Base-by-base conservation (phyloP, 768 basidiomycete species). In the Lentinula lateritia region DNA sequence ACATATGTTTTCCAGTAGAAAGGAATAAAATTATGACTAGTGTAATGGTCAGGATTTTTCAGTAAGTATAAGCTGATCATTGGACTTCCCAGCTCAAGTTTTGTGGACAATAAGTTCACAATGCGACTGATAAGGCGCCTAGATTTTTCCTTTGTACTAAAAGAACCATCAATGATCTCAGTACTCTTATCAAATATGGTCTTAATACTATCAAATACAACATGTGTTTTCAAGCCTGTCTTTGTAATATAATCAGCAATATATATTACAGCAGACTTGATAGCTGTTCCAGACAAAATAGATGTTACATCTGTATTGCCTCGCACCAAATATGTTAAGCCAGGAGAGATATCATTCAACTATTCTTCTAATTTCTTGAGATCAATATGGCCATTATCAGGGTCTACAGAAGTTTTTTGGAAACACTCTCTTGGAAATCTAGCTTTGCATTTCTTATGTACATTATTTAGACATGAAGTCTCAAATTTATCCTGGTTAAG, bases 171-270 rank as follows among this genome's bases (percentile, higher is more conserved):
- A 0, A 72, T 20, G 9, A 70, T 58, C 18, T 74, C 68, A 16
- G 62, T 16, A 52, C 72, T 65, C 34, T 69, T 69, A 0, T 68
- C 62, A 50, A 73, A 70, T 0, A 74, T 61, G 12, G 67, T 59
- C 12, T 62, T 60, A 0, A 75, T 63, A 23, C 23, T 23, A 23
- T 23, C 23, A 23, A 23, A 23, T 23, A 23, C 23, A 2, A 23
- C 23, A 23, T 76, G 69, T 0, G 74, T 77, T 50, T 78, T 80
- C 10, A 82, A 62, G 1, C 65, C 46, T 0, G 67, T 50, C 63
- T 82, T 82, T 0, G 76, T 78, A 0, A 80, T 70, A 64, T 82
- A 82, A 39, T 81, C 77, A 5, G 78, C 70, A 0, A 78, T 69
- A 67, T 79, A 79, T 28, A 71, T 65, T 0, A 78, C 61, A 1